Evolutionary conservation across 208 protist genomes (phyloP).

Genomic region (Trypanosoma melophagium): DNA sequence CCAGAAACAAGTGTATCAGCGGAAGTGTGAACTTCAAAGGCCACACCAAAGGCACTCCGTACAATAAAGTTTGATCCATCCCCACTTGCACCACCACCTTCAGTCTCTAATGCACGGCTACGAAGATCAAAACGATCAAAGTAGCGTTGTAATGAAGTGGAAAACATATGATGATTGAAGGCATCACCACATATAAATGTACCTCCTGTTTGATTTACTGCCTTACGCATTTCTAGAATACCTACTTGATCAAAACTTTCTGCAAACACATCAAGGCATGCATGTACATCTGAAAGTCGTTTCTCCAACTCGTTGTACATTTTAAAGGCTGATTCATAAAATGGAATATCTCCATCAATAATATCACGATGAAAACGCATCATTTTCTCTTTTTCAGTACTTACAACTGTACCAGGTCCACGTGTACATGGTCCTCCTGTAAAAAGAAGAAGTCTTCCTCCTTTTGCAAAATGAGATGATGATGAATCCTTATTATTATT

Average conservation of each 20-base stretch:
- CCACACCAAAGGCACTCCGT: constrained; percentile 61
- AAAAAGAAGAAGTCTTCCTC: constrained; percentile 93
- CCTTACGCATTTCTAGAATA: constrained; percentile 94
- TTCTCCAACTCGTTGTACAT: constrained; percentile 93
- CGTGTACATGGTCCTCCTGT: constrained; percentile 94
- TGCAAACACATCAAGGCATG: constrained; percentile 96
- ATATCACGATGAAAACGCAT: constrained; percentile 98
- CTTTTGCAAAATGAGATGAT: constrained; percentile 3
- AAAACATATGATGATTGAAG: constrained; percentile 90
- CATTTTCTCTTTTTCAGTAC: constrained; percentile 91
- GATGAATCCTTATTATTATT: constrained; percentile 6
- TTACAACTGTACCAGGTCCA: constrained; percentile 90
- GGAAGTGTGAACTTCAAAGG: constrained; percentile 70
- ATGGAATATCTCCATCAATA: constrained; percentile 73
- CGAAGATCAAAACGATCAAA: constrained; percentile 67
- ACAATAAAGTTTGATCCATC: constrained; percentile 25
- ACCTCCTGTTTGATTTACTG: constrained; percentile 91
- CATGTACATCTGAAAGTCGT: constrained; percentile 82
- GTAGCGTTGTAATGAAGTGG: constrained; percentile 70
- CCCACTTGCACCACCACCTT: neutral
- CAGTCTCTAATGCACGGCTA: constrained; percentile 1
- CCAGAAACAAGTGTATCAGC: constrained; percentile 73
- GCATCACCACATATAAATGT: constrained; percentile 94
- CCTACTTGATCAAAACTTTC: constrained; percentile 97
- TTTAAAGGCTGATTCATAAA: constrained; percentile 63